Percentiles rank a stretch among this genome's conserved stretches.
phyloP scores from a whole-genome alignment of 192 early-diverging fungal species.

The Polychytrium aggregatum region DNA sequence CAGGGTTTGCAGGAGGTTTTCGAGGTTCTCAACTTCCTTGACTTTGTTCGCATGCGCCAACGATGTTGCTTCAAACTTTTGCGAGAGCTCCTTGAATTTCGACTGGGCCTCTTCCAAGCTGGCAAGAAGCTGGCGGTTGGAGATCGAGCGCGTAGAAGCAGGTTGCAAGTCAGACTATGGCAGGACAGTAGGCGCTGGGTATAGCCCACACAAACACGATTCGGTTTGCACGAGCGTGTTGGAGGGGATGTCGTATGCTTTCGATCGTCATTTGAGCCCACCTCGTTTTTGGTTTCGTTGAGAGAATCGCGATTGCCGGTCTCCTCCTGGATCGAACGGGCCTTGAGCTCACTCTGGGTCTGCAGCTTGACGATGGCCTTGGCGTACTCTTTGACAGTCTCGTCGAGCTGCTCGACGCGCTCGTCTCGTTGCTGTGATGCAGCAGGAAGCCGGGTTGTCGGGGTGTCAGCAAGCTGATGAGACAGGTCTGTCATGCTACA shows the following conservation, averaged over 20 bases:
- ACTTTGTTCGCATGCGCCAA: slow-evolving; percentile 40
- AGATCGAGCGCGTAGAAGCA: too few relatives aligned
- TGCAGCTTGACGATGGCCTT: slow-evolving; percentile 73
- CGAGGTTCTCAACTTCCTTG: slow-evolving; percentile 47
- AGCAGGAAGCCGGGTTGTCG: too few relatives aligned
- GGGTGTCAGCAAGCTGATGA: too few relatives aligned
- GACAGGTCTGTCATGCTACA: too few relatives aligned
- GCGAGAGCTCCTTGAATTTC: slow-evolving; percentile 10
- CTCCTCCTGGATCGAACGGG: slow-evolving; percentile 69
- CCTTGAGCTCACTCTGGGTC: slow-evolving; percentile 76
- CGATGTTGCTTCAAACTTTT: slow-evolving; percentile 39
- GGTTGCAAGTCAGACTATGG: too few relatives aligned
- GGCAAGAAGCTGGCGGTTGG: too few relatives aligned
- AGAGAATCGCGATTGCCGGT: slow-evolving; percentile 23
- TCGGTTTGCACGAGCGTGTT: too few relatives aligned
- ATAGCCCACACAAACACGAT: too few relatives aligned
- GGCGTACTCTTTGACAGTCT: slow-evolving; percentile 55
- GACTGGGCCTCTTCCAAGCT: slow-evolving; percentile 10
- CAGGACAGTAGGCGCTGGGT: too few relatives aligned
- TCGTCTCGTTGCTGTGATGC: too few relatives aligned
- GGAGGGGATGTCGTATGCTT: too few relatives aligned
- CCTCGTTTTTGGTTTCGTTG: slow-evolving; percentile 22
- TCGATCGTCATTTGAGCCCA: too few relatives aligned
- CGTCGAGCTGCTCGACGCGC: slow-evolving; percentile 62
- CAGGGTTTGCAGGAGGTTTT: slow-evolving; percentile 84